phyloP scores from a whole-genome alignment of 257 asterid species.

The Ligustrum vulgare region DNA sequence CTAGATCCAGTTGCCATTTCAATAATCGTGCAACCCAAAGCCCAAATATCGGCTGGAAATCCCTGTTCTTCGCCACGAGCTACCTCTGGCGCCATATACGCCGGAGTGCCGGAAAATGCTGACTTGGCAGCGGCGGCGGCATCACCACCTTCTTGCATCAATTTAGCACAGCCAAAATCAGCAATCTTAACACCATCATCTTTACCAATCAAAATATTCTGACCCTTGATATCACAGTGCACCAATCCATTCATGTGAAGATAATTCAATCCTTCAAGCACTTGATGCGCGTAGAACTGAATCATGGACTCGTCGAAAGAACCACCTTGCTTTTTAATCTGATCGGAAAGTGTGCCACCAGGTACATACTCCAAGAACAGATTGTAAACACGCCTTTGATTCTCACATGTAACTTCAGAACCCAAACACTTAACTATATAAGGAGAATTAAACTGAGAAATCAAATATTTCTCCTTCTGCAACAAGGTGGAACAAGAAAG shows the following conservation, averaged over 20 bases:
- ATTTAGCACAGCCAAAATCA: constrained; percentile 77
- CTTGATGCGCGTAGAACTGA: constrained; percentile 35
- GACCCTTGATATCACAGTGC: constrained; percentile 80
- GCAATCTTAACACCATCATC: constrained; percentile 60
- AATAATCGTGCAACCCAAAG: constrained; percentile 65
- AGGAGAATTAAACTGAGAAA: constrained; percentile 69
- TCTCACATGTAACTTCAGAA: constrained; percentile 41
- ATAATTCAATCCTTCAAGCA: constrained; percentile 58
- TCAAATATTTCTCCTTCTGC: constrained; percentile 46
- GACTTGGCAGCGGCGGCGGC: constrained; percentile 1
- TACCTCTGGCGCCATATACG: constrained; percentile 91
- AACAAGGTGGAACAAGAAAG: constrained; percentile 42
- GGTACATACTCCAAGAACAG: constrained; percentile 71
- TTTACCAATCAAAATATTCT: constrained; percentile 53
- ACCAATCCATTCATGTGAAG: constrained; percentile 57
- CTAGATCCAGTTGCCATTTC: constrained; percentile 84
- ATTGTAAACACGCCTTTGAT: constrained; percentile 32
- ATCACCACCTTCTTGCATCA: constrained; percentile 6
- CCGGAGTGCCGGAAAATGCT: constrained; percentile 70
- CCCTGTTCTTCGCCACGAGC: constrained; percentile 82
- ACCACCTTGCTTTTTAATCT: constrained; percentile 52
- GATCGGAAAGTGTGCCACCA: constrained; percentile 74
- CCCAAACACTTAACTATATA: constrained; percentile 56
- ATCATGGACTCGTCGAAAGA: constrained; percentile 42
- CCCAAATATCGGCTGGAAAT: constrained; percentile 82